A percentile compares a stretch with the other conserved stretches of the same genome.
These are phyloP conservation scores for Colletotrichum phormii DNA, from an alignment of 2,329 filamentous ascomycete species.

Conservation along the genomic window DNA sequence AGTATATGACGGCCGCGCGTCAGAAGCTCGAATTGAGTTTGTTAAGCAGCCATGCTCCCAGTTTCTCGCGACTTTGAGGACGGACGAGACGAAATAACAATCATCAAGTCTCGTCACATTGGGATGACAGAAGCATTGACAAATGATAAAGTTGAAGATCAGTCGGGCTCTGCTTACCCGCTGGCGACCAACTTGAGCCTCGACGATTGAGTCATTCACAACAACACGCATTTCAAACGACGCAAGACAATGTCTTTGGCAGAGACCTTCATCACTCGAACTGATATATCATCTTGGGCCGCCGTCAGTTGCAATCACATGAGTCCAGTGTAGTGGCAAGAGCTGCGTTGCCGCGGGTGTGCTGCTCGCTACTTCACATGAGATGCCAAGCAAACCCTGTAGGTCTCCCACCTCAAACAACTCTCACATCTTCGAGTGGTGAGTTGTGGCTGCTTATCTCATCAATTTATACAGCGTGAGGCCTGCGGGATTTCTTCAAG, in stretches of 20 bases:
- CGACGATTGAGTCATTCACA: neutral
- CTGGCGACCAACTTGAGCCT: neutral
- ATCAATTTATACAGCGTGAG: neutral
- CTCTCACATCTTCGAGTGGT: neutral
- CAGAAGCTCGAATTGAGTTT: constrained; percentile 29
- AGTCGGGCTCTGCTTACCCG: constrained; percentile 1
- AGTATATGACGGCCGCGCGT: constrained; percentile 15
- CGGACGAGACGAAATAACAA: neutral
- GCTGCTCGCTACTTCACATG: neutral
- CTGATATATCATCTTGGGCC: neutral
- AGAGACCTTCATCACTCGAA: neutral
- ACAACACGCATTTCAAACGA: neutral
- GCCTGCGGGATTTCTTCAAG: neutral
- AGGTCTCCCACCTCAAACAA: neutral
- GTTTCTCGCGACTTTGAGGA: neutral
- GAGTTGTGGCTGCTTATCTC: neutral
- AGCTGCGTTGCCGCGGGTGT: neutral
- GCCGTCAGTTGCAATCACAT: neutral
- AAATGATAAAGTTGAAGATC: constrained; percentile 11
- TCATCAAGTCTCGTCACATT: neutral
- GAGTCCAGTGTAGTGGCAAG: neutral
- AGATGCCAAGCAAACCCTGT: neutral
- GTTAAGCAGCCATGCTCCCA: constrained; percentile 24
- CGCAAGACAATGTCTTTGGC: neutral
- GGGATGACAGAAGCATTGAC: constrained; percentile 32